Percentiles rank a stretch among this genome's conserved stretches.
Evolutionary conservation across 2,329 filamentous ascomycete genomes (phyloP).

Genomic region (Chaetomium strumarium): DNA sequence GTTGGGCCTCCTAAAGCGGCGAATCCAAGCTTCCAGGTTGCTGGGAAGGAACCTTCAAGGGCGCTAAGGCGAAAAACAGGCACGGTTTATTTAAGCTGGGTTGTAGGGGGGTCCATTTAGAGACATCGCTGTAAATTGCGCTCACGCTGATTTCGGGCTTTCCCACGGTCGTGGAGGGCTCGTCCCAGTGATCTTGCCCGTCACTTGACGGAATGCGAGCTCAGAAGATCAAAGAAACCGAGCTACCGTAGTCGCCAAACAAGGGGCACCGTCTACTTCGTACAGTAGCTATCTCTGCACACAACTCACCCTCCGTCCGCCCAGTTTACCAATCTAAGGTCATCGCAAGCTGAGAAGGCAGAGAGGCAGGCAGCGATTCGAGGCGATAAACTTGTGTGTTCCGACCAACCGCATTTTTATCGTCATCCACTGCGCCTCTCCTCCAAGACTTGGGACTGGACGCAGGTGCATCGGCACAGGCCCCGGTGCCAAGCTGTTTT

Average conservation of each 20-base stretch:
- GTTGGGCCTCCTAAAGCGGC: too few relatives aligned
- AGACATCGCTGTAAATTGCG: too few relatives aligned
- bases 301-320: neutral
- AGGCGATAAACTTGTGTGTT: too few relatives aligned
- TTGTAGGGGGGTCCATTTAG: too few relatives aligned
- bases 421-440: constrained; percentile 12
- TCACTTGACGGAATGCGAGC: neutral
- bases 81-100: too few relatives aligned
- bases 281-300: neutral
- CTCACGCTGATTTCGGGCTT: constrained; percentile 13
- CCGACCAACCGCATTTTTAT: neutral
- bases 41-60: too few relatives aligned
- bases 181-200: neutral
- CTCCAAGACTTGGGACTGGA: neutral
- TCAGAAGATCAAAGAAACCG: neutral
- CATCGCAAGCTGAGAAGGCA: neutral
- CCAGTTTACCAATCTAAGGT: neutral
- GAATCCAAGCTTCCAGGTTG: too few relatives aligned
- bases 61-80: too few relatives aligned
- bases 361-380: too few relatives aligned
- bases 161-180: constrained; percentile 1
- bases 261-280: too few relatives aligned
- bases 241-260: too few relatives aligned
- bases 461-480: neutral
- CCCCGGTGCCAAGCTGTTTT: constrained; percentile 7